Percentiles rank a stretch among this genome's conserved stretches.
phyloP scores from a whole-genome alignment of 2,329 filamentous ascomycete species.

The Colletotrichum lentis region DNA sequence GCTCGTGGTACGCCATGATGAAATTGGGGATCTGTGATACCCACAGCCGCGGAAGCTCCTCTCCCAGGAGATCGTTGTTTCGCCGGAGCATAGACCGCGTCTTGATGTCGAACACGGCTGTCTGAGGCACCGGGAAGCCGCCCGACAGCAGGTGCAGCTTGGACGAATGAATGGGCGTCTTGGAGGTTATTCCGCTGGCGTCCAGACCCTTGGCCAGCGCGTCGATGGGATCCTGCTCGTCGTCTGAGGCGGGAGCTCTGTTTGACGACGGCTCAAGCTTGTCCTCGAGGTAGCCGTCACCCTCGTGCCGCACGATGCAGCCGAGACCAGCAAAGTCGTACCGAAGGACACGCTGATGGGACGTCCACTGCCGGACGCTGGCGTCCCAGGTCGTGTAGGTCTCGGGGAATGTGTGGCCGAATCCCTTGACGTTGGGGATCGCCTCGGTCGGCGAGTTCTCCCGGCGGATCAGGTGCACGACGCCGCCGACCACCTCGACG shows the following conservation, averaged over 20 bases:
- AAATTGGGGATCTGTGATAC: conserved; percentile 50
- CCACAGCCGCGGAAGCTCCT: conserved; percentile 55
- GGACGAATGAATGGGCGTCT: not conserved
- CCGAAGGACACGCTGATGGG: conserved; percentile 68
- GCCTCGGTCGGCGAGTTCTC: conserved; percentile 67
- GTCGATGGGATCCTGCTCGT: not conserved
- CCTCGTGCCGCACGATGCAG: conserved; percentile 64
- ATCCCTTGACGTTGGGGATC: conserved; percentile 65
- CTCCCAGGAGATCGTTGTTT: conserved; percentile 44
- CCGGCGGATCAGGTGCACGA: conserved; percentile 69
- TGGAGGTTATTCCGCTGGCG: not conserved
- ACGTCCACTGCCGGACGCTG: conserved; percentile 61
- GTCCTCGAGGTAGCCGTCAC: conserved; percentile 62
- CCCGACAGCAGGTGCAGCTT: conserved; percentile 26
- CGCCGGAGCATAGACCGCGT: conserved; percentile 48
- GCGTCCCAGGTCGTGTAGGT: conserved; percentile 70
- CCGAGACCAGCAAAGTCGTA: conserved; percentile 65
- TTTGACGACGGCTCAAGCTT: not conserved
- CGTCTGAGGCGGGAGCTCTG: too few species aligned
- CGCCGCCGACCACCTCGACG: conserved; percentile 62
- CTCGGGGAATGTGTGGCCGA: conserved; percentile 72
- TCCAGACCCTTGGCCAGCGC: not conserved
- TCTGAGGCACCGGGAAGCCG: conserved; percentile 45
- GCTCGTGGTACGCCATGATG: conserved; percentile 52
- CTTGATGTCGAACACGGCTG: conserved; percentile 54